Percentiles rank a stretch among this genome's conserved stretches.
Evolutionary conservation across 371 early-diverging fungal species (phyloP).

Genomic region (Mortierella sp.): DNA sequence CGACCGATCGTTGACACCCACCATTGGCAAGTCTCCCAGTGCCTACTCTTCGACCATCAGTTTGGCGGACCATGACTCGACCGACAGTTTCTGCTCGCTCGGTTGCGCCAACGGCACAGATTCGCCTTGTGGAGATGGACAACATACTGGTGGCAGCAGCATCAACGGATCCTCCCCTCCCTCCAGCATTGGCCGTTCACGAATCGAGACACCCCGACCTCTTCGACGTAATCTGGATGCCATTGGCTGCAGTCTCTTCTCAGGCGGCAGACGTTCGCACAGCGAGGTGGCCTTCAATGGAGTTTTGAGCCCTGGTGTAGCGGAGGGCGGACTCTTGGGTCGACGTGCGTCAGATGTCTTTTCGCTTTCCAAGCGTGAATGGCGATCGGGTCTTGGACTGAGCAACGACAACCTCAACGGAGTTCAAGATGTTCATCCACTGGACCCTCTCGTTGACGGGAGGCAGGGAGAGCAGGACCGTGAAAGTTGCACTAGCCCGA

Average conservation of each 20-base stretch:
- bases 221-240: slow-evolving; percentile 32
- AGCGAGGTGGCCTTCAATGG: slow-evolving; percentile 24
- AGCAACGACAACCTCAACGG: not conserved
- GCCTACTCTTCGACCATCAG: slow-evolving; percentile 20
- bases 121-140: slow-evolving; percentile 18
- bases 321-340: slow-evolving; percentile 9
- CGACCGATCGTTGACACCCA: slow-evolving; percentile 17
- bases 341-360: slow-evolving; percentile 38
- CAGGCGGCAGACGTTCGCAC: slow-evolving; percentile 32
- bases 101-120: not conserved
- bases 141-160: not conserved
- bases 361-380: slow-evolving; percentile 29
- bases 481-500: not conserved
- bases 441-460: slow-evolving; percentile 8
- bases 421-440: slow-evolving; percentile 18
- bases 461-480: not conserved
- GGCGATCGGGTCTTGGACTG: slow-evolving; percentile 33
- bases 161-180: slow-evolving; percentile 9
- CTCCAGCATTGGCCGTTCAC: slow-evolving; percentile 16
- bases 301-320: not conserved
- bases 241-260: slow-evolving; percentile 20
- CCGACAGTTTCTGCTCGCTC: slow-evolving; percentile 19
- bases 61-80: slow-evolving; percentile 10
- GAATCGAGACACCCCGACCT: slow-evolving; percentile 38
- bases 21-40: slow-evolving; percentile 17